A percentile compares a stretch with the other conserved stretches of the same genome.
phyloP scores from a whole-genome alignment of 192 early-diverging fungal genomes.

The Coemansia brasiliensis region DNA sequence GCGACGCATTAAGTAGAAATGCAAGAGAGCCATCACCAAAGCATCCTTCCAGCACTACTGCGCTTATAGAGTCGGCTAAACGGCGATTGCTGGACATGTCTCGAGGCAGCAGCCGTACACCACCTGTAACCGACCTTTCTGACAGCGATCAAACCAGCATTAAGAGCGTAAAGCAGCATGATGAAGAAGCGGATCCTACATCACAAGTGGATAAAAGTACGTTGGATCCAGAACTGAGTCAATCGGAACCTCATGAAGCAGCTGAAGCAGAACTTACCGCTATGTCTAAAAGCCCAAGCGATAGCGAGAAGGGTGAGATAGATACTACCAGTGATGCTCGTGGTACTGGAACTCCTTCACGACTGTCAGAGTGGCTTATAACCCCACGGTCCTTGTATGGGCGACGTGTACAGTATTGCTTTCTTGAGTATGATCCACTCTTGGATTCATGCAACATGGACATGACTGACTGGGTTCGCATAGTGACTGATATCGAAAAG shows the following conservation, averaged over 20 bases:
- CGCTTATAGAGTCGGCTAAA: slow-evolving; percentile 34
- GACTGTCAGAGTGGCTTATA: slow-evolving; percentile 65
- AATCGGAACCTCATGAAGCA: too few relatives aligned
- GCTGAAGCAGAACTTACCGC: too few relatives aligned
- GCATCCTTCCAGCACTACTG: slow-evolving; percentile 16
- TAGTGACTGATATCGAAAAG: slow-evolving; percentile 92
- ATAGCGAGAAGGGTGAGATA: too few relatives aligned
- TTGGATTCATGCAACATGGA: slow-evolving; percentile 96
- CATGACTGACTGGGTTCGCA: slow-evolving; percentile 92
- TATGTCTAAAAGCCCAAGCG: too few relatives aligned
- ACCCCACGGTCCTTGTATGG: slow-evolving; percentile 87
- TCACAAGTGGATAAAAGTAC: too few relatives aligned
- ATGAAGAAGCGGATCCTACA: too few relatives aligned
- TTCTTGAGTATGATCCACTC: slow-evolving; percentile 93
- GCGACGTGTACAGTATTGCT: slow-evolving; percentile 90
- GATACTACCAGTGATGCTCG: slow-evolving; percentile 6
- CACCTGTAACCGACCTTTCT: not conserved
- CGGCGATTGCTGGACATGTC: slow-evolving; percentile 39
- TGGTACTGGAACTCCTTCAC: slow-evolving; percentile 22
- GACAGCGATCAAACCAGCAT: not conserved
- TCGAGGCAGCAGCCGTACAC: slow-evolving; percentile 6
- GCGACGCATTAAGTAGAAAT: slow-evolving; percentile 4
- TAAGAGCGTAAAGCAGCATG: not conserved
- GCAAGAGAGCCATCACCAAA: not conserved
- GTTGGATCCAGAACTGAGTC: too few relatives aligned